Percentiles rank a stretch among this genome's conserved stretches.
phyloP scores from a whole-genome alignment of 2,329 filamentous ascomycete genomes.

The Ophiostoma pallidulum region DNA sequence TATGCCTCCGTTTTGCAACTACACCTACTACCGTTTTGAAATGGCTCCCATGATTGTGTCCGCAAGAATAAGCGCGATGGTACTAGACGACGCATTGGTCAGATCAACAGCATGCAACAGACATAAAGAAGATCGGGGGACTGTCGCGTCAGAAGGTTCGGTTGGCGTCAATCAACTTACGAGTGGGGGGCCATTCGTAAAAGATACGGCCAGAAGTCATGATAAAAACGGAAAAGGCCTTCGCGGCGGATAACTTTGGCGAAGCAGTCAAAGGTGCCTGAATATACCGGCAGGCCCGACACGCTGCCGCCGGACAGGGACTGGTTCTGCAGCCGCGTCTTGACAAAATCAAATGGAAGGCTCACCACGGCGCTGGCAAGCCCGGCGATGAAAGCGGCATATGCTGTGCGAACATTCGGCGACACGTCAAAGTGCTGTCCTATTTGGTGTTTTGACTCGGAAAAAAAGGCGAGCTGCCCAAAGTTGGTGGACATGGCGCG shows the following conservation, averaged over 20 bases:
- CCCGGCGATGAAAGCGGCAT: constrained; percentile 79
- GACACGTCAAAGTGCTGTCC: constrained; percentile 60
- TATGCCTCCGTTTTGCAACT: too few relatives aligned
- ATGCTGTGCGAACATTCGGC: constrained; percentile 62
- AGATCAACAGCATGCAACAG: too few relatives aligned
- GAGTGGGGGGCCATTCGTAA: constrained; percentile 91
- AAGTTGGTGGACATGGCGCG: constrained; percentile 97
- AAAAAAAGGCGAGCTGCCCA: constrained; percentile 94
- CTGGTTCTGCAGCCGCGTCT: constrained; percentile 94
- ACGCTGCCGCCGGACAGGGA: constrained; percentile 56
- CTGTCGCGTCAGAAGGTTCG: too few relatives aligned
- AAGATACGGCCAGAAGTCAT: constrained; percentile 94
- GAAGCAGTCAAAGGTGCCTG: constrained; percentile 82
- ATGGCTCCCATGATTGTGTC: too few relatives aligned
- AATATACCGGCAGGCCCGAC: constrained; percentile 77
- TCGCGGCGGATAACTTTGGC: constrained; percentile 80
- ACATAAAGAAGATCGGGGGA: too few relatives aligned
- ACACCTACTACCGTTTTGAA: too few relatives aligned
- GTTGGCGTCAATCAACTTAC: too few relatives aligned
- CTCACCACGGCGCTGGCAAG: constrained; percentile 97
- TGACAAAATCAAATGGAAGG: constrained; percentile 95
- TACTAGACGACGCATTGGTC: too few relatives aligned
- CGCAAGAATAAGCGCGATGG: too few relatives aligned
- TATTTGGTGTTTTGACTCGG: constrained; percentile 83
- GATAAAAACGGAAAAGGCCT: constrained; percentile 82